Evolutionary conservation across 2,329 filamentous ascomycete species (phyloP).

Genomic region (Penicillium sp.): DNA sequence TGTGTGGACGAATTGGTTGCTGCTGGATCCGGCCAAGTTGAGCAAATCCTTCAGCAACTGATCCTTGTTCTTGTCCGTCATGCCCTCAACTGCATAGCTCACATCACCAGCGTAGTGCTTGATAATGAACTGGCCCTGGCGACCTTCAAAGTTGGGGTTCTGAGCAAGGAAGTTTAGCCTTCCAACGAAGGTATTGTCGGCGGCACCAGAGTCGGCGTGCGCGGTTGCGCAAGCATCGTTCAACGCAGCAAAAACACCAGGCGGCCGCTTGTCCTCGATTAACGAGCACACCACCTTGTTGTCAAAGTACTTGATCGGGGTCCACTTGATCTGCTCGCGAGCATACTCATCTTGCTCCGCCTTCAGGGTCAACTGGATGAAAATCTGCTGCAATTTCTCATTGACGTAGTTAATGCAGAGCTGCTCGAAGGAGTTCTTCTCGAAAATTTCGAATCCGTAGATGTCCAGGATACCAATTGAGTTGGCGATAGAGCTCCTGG

Average conservation of each 20-base stretch:
- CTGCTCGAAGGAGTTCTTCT: conserved; percentile 98
- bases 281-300: conserved; percentile 98
- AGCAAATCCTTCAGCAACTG: conserved; percentile 91
- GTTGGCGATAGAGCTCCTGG: conserved; percentile 71
- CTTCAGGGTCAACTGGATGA: conserved; percentile 95
- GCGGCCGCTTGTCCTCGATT: conserved; percentile 87
- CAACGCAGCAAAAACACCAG: conserved; percentile 89
- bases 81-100: conserved; percentile 88
- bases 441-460: conserved; percentile 98
- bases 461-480: conserved; percentile 97
- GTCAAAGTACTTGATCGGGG: conserved; percentile 98
- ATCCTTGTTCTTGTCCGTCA: conserved; percentile 99
- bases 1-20: conserved; percentile 80
- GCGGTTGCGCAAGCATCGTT: conserved; percentile 99
- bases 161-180: conserved; percentile 81
- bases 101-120: conserved; percentile 99
- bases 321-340: conserved; percentile 95
- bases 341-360: conserved; percentile 97
- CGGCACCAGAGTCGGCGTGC: conserved; percentile 89
- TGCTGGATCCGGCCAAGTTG: conserved; percentile 78
- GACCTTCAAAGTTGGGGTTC: conserved; percentile 84
- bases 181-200: conserved; percentile 93
- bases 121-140: conserved; percentile 95
- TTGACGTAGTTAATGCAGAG: conserved; percentile 99
- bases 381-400: conserved; percentile 98